These are phyloP conservation scores for Paratinospora sagittata DNA, from an alignment of 164 flowering plant genomes.

Conservation along the genomic window DNA sequence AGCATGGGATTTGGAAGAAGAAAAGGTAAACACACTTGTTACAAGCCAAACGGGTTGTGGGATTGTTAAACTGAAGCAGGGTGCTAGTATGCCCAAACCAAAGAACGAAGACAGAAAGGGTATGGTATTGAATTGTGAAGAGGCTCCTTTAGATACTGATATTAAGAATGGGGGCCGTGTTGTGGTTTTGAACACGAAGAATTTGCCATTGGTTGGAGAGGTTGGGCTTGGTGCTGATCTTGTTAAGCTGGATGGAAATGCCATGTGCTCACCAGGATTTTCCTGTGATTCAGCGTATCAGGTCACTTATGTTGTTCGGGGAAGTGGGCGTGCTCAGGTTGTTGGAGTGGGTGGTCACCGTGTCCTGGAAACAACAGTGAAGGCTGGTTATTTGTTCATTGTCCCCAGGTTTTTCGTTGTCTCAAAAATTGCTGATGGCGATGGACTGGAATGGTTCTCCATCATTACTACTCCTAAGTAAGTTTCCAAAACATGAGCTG, in stretches of 20 bases:
- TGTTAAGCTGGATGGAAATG: conserved; percentile 56
- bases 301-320: conserved; percentile 72
- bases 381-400: conserved; percentile 64
- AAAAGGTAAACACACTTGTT: conserved; percentile 45
- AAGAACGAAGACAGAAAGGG: conserved; percentile 47
- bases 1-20: conserved; percentile 65
- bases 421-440: conserved; percentile 54
- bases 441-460: conserved; percentile 78
- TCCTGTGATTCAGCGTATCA: conserved; percentile 85
- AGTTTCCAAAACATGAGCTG: conserved; percentile 12
- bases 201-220: conserved; percentile 72
- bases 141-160: conserved; percentile 78
- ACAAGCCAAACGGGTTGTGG: conserved; percentile 39
- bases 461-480: conserved; percentile 76
- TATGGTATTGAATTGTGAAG: conserved; percentile 60
- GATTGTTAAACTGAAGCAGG: conserved; percentile 45
- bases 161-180: conserved; percentile 66
- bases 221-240: conserved; percentile 90
- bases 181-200: conserved; percentile 63
- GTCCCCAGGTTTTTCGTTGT: conserved; percentile 80
- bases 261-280: conserved; percentile 93
- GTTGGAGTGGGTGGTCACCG: conserved; percentile 65
- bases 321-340: conserved; percentile 76
- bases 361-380: conserved; percentile 51
- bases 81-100: conserved; percentile 47